Evolutionary conservation across 1,284 basidiomycete species (phyloP), one percentile per base, ranked within the genome.

Genomic region (Ustilago hordei): DNA sequence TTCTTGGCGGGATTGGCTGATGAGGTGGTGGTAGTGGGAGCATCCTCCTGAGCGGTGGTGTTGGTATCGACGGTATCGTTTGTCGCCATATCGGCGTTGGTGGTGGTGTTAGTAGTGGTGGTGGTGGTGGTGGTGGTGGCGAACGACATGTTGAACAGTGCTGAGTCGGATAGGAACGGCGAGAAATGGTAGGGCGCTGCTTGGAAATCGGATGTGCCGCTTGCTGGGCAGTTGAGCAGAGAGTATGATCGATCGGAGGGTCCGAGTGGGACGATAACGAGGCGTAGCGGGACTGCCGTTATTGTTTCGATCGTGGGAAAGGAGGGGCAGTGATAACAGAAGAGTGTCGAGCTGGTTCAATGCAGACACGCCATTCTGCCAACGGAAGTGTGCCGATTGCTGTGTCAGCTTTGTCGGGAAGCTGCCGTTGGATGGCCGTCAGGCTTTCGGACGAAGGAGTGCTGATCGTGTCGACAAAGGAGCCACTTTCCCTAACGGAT

Each of bases 21-120:
- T 28, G 31, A 19, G 34, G 23, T 28, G 34, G 38, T 17, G 15
- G 53, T 9, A 28, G 17, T 55, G 15, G 38, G 38, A 39, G 28
- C 28, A 28, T 50, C 28, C 31, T 50, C 48, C 28, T 28, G 48
- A 17, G 17, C 7, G 43, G 9, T 55, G 7, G 39, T 12, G 12
- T 23, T 41, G 15, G 38, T 19, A 12, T 48, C 57, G 45, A 35
- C 34, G 19, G 34, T 2, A 19, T 19, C 41, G 7, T 45, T 34
- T 12, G 38, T 43, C 39, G 39, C 19, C 55, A 43, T 56, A 9
- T 55, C 54, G 56, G 43, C 13, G 34, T 31, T 48, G 56, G 13
- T 58, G 31, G 17, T 47, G 43, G n/a, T 31, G 39, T n/a, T n/a
- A n/a, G n/a, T n/a, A n/a, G n/a, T n/a, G n/a, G n/a, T n/a, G n/a